Base-by-base conservation (phyloP, 768 basidiomycete genomes). In the Suillus lakei region DNA sequence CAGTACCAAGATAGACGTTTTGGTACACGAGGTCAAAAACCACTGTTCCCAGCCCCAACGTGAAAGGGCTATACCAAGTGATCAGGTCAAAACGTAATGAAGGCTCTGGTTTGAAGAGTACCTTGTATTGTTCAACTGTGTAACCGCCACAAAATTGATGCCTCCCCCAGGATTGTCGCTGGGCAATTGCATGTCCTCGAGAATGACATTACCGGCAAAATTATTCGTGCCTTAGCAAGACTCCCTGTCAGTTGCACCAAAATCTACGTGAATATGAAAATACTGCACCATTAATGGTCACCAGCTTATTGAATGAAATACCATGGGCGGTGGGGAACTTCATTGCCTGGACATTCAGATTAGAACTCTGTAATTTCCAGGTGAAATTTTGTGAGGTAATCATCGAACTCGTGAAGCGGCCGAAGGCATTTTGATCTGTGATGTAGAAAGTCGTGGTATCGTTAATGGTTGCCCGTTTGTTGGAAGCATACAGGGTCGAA, bases 381-480 rank as follows among this genome's bases (percentile, higher is more conserved):
- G 86, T 91, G 70, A 92, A 92, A 64, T 82, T 86, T 54, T 79
- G 78, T 54, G 85, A 82, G 0, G 88, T 92, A 72, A 92, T 91
- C 82, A 93, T 80, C 38, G 80, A 76, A 48, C 77, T 77, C 2
- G 89, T 83, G 75, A 92, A 92, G 26, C 79, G 80, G 64, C 85
- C 85, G 69, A 92, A 92, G 13, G 86, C 86, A 36, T 73, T 74
- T 70, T 84, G 76, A 69, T 92, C 81, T 2, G 74, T 73, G 70
- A 92, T 89, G 23, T 74, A 76, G 75, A 92, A 91, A 1, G 75
- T 77, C 0, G 84, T 86, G 9, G 81, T 85, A 69, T 90, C 85
- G 73, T 91, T 85, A 71, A 92, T 82, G 4, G 76, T 78, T 1
- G 89, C 91, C 61, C 85, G 83, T 70, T 88, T 87, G 60, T 82